These are phyloP conservation scores for Golubevia pallescens DNA, from an alignment of 1,284 basidiomycete species.

Conservation along the genomic window DNA sequence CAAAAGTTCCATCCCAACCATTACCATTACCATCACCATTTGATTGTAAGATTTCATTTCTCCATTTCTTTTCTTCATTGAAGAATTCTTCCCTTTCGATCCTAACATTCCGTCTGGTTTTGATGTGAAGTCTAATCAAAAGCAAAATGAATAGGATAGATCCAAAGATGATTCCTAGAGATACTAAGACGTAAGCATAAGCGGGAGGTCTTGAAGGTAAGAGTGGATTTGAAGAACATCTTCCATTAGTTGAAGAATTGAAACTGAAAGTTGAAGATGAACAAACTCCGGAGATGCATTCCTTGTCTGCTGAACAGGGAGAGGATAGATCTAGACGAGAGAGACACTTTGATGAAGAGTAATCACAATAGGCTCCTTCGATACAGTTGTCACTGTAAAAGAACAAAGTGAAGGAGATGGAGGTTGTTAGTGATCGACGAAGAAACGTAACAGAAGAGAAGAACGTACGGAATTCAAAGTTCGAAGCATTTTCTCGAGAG, in stretches of 20 bases:
- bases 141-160: neutral
- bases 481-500: neutral
- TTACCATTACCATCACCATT: neutral
- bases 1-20: neutral
- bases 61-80: neutral
- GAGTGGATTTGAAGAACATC: too few relatives aligned
- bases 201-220: too few relatives aligned
- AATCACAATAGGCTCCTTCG: conserved; percentile 6
- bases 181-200: too few relatives aligned
- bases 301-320: conserved; percentile 9
- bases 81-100: neutral
- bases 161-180: too few relatives aligned
- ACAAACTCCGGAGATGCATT: neutral
- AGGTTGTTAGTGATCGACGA: neutral
- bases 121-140: neutral
- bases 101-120: neutral
- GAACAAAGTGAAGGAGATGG: neutral
- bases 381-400: conserved; percentile 9
- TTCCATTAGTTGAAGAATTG: too few relatives aligned
- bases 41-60: neutral
- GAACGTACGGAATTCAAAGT: neutral
- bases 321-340: neutral
- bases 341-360: neutral
- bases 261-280: too few relatives aligned
- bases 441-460: neutral